Evolutionary conservation across 1,139 yeast genomes (phyloP), one percentile per base, ranked within the genome.

Genomic region (Saccharomyces hybrid): DNA sequence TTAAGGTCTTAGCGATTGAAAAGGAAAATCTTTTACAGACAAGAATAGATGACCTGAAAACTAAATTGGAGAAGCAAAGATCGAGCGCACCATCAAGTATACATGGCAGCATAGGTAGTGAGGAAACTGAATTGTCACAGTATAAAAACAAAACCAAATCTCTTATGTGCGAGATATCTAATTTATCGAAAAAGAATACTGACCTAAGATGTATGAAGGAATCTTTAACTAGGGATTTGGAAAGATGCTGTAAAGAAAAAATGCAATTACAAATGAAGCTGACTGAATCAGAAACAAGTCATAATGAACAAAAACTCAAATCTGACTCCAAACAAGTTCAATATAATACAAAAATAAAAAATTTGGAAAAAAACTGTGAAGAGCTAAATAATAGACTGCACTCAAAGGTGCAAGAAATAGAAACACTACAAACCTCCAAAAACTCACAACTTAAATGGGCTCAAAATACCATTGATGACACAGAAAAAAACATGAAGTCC

Each of bases 401-500:
- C 14, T 32, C 4, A 32, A 32, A 32, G 38, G 38, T 13, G 38
- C 25, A 67, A 77, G 49, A 64, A 79, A 11, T 75, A 72, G 51
- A 82, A 82, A 56, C 77, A 82, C 16, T 20, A 7, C 47, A 51
- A 16, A 5, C 46, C 11, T 29, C 34, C 13, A 13, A 23, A 41
- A 85, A 81, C 53, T 70, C 78, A 56, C 85, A 85, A 26, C 69
- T 80, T 49, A 79, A 78, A 57, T 82, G 87, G 49, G 86, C 83
- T 63, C 88, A 85, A 63, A 75, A 79, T 20, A 83, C 84, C 65
- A 75, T 87, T 55, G 93, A 86, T 57, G 76, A 85, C 28, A 46
- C 20, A 46, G 27, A 34, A 13, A 48, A 16, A 3, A 46, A 48
- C 4, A 11, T 41, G 25, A 13, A 34, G 9, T 2, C n/a, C 13